Conservation (phyloP, 768 basidiomycete genomes). For the Gloeopeniophorella convolvens region DNA sequence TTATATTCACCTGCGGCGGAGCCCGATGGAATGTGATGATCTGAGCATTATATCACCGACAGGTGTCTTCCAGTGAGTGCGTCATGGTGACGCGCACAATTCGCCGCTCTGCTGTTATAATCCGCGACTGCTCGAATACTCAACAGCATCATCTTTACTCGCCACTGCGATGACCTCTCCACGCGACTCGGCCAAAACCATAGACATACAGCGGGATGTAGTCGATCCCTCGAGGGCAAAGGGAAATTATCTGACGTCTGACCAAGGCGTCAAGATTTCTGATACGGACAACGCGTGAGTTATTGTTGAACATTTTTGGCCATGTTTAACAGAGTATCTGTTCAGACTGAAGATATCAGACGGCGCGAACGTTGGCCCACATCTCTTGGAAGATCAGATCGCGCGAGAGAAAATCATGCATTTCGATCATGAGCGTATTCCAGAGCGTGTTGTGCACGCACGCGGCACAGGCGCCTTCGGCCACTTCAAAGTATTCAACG, state of each 20-base stretch:
- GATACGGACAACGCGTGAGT: constrained; percentile 63
- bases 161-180: no score
- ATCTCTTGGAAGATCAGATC: constrained; percentile 72
- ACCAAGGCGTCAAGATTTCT: constrained; percentile 50
- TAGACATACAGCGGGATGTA: constrained; percentile 30
- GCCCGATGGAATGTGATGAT: no score
- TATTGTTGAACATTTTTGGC: background rate
- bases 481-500: constrained; percentile 68
- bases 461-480: constrained; percentile 79
- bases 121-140: no score
- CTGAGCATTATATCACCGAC: no score
- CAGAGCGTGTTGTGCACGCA: constrained; percentile 63
- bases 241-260: constrained; percentile 43
- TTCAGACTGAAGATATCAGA: constrained; percentile 49
- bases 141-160: no score
- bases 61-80: no score
- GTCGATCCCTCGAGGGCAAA: constrained; percentile 25
- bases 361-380: constrained; percentile 52
- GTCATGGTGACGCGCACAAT: no score
- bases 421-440: constrained; percentile 87
- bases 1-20: no score
- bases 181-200: constrained; percentile 4
- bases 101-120: no score
- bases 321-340: background rate
- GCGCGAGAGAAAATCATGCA: constrained; percentile 68